These are phyloP conservation scores for Alopecurus myosuroides DNA, from an alignment of 176 grass and related monocot genomes.

Conservation along the genomic window DNA sequence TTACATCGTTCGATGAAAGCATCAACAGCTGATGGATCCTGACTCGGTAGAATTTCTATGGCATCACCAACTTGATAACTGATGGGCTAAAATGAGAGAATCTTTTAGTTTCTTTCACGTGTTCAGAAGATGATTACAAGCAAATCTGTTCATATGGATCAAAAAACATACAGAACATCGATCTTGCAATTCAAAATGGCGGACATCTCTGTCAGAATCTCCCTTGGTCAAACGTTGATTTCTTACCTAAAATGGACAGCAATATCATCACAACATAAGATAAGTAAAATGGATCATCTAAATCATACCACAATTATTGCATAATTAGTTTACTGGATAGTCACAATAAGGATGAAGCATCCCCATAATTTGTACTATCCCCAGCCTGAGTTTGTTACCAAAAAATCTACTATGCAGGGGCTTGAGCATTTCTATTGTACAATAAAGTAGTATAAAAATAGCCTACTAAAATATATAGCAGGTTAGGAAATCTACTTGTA, in stretches of 20 bases:
- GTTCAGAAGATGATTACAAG: not conserved
- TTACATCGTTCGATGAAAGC: conserved; percentile 77
- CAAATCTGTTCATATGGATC: not conserved
- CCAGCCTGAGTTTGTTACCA: not conserved
- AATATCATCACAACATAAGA: not conserved
- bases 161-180: conserved; percentile 49
- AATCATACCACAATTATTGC: not conserved
- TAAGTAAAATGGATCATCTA: not conserved
- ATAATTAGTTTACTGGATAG: not conserved
- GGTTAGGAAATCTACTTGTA: not conserved
- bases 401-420: not conserved
- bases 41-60: conserved; percentile 69
- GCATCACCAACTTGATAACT: conserved; percentile 66
- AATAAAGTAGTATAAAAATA: not conserved
- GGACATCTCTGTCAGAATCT: conserved; percentile 64
- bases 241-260: conserved; percentile 34
- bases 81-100: conserved; percentile 42
- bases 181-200: conserved; percentile 74
- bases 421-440: not conserved
- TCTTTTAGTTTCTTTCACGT: not conserved
- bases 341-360: not conserved
- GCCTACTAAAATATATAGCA: not conserved
- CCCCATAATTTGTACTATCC: not conserved
- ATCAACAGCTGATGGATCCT: conserved; percentile 64
- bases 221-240: conserved; percentile 46